Percentiles rank a stretch among this genome's conserved stretches.
These are phyloP conservation scores for Byssoonygena ceratinophila DNA, from an alignment of 2,329 filamentous ascomycete genomes.

Conservation along the genomic window DNA sequence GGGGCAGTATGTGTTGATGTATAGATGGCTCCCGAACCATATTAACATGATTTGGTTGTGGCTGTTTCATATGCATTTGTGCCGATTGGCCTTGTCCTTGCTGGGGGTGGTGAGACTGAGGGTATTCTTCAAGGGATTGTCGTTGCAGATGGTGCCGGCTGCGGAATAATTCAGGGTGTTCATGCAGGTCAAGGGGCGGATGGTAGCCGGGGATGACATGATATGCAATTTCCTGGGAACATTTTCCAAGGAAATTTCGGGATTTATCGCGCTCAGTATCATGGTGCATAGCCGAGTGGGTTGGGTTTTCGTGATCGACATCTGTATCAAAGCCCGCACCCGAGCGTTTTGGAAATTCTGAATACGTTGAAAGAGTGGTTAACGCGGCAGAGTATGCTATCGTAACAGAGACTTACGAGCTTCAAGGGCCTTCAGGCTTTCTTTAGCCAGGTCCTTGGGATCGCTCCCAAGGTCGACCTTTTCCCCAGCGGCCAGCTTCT, in stretches of 20 bases:
- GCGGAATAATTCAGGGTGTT: conserved; percentile 33
- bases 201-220: conserved; percentile 56
- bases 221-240: conserved; percentile 58
- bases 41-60: conserved; percentile 37
- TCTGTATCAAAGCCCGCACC: conserved; percentile 34
- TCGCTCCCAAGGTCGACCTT: conserved; percentile 40
- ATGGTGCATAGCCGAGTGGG: conserved; percentile 43
- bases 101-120: conserved; percentile 44
- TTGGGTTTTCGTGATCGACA: conserved; percentile 32
- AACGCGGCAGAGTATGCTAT: conserved; percentile 16
- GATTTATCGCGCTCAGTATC: conserved; percentile 54
- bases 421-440: conserved; percentile 32
- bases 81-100: conserved; percentile 23
- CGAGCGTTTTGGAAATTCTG: conserved; percentile 38
- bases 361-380: not conserved
- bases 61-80: conserved; percentile 37
- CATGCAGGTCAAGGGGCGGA: conserved; percentile 45
- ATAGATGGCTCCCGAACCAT: conserved; percentile 45
- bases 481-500: conserved; percentile 40
- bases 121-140: conserved; percentile 33
- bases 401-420: conserved; percentile 26
- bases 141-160: conserved; percentile 43
- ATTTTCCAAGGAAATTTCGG: conserved; percentile 53
- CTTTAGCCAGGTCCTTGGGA: conserved; percentile 38
- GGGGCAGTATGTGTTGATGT: conserved; percentile 49